Conservation (phyloP, 176 grass and related monocot species). For the Phoenix roebelenii region DNA sequence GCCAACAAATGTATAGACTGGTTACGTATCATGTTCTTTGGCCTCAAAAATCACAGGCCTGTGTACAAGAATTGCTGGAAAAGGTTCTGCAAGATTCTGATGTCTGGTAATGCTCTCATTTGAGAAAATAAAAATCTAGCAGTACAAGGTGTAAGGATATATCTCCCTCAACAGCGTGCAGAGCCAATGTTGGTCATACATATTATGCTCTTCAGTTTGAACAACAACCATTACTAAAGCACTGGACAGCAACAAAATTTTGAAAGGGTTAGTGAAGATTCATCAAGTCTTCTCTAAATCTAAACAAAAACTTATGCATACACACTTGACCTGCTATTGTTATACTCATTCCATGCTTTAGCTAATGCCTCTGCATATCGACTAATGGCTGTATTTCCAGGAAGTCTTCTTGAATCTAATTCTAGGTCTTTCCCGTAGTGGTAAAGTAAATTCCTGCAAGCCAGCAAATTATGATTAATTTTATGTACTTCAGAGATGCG, state of each 20-base stretch:
- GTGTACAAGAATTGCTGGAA: too few relatives aligned
- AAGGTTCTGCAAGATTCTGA: too few relatives aligned
- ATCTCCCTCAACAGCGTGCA: conserved; percentile 53
- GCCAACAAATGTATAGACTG: too few relatives aligned
- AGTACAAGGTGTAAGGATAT: conserved; percentile 55
- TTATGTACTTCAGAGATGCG: too few relatives aligned
- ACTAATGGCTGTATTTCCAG: conserved; percentile 47
- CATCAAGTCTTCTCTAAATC: background rate
- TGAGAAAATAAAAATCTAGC: background rate
- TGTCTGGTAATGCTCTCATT: too few relatives aligned
- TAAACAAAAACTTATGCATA: conserved; percentile 3
- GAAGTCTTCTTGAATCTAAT: conserved; percentile 63
- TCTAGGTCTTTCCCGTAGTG: conserved; percentile 46
- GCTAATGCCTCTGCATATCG: conserved; percentile 54
- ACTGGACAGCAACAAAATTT: conserved; percentile 32
- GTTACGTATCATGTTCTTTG: too few relatives aligned
- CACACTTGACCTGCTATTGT: conserved; percentile 43
- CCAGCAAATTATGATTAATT: background rate
- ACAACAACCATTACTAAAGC: conserved; percentile 73
- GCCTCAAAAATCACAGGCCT: too few relatives aligned
- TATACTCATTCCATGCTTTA: conserved; percentile 64
- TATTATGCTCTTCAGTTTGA: conserved; percentile 88
- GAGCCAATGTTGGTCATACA: conserved; percentile 90
- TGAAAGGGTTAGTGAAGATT: conserved; percentile 13
- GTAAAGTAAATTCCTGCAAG: conserved; percentile 49